phyloP scores from a whole-genome alignment of 768 basidiomycete genomes.

The Russula emetica region DNA sequence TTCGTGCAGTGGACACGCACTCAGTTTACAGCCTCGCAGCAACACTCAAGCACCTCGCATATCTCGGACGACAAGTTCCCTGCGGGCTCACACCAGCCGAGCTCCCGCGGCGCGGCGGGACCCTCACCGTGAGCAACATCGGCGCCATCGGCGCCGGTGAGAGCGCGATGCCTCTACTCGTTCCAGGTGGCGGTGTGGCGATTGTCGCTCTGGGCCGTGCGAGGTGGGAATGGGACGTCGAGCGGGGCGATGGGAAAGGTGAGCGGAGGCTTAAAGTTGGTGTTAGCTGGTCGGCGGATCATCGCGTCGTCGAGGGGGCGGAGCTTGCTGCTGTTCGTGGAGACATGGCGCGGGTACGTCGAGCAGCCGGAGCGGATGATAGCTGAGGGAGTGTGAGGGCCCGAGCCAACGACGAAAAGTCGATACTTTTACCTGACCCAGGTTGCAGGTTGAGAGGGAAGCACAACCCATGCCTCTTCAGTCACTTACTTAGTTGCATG shows the following conservation, averaged over 20 bases:
- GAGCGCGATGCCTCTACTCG: slow-evolving; percentile 67
- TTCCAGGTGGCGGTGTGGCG: slow-evolving; percentile 79
- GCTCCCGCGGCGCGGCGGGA: slow-evolving; percentile 73
- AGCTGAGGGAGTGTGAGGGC: slow-evolving; percentile 42
- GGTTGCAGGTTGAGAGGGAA: background rate
- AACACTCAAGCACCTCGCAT: slow-evolving; percentile 53
- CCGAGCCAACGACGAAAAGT: background rate
- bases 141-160: slow-evolving; percentile 75
- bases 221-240: slow-evolving; percentile 72
- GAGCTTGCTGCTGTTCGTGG: slow-evolving; percentile 86
- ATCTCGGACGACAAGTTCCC: slow-evolving; percentile 65
- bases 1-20: slow-evolving; percentile 49
- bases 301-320: slow-evolving; percentile 83
- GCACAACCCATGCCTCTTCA: background rate
- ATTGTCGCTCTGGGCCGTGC: slow-evolving; percentile 80
- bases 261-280: slow-evolving; percentile 55
- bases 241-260: slow-evolving; percentile 44
- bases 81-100: slow-evolving; percentile 59
- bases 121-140: slow-evolving; percentile 77
- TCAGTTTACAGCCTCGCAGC: slow-evolving; percentile 62
- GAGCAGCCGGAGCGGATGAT: slow-evolving; percentile 70
- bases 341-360: slow-evolving; percentile 77
- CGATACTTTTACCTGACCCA: background rate
- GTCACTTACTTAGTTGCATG: background rate
- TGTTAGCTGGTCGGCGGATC: slow-evolving; percentile 83